Evolutionary conservation across 768 basidiomycete species (phyloP).

Genomic region (Asterophora lycoperdoides): DNA sequence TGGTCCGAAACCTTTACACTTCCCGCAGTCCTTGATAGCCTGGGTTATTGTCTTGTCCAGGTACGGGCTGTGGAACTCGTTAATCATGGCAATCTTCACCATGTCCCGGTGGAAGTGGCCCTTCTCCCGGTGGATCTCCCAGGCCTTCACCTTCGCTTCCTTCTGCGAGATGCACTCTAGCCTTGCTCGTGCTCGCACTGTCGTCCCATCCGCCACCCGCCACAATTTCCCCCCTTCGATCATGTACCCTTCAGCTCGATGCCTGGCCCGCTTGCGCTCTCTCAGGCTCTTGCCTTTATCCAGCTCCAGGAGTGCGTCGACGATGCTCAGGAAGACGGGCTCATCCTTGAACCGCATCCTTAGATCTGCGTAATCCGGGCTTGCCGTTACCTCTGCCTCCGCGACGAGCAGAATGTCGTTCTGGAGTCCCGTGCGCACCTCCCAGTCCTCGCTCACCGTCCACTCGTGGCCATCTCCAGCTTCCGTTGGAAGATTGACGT

Average conservation of each 20-base stretch:
- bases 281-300: conserved; percentile 9
- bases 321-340: no score
- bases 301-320: no score
- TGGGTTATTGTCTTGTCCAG: conserved; percentile 20
- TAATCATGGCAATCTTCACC: conserved; percentile 11
- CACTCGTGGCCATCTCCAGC: no score
- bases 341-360: no score
- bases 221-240: conserved; percentile 21
- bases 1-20: neutral
- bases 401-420: no score
- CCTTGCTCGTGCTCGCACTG: no score
- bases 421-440: no score
- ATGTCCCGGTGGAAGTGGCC: conserved; percentile 15
- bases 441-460: no score
- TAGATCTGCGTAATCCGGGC: no score
- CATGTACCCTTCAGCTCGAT: conserved; percentile 16
- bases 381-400: no score
- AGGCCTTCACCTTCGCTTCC: conserved; percentile 14
- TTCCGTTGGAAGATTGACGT: no score
- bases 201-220: conserved; percentile 7
- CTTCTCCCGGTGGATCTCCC: neutral
- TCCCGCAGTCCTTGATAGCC: conserved; percentile 20
- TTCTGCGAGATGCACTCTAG: conserved; percentile 7
- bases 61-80: conserved; percentile 22
- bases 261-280: conserved; percentile 12